Base-by-base conservation (phyloP, 495 filamentous ascomycete species). In the Podospora bellae-mahoneyi region DNA sequence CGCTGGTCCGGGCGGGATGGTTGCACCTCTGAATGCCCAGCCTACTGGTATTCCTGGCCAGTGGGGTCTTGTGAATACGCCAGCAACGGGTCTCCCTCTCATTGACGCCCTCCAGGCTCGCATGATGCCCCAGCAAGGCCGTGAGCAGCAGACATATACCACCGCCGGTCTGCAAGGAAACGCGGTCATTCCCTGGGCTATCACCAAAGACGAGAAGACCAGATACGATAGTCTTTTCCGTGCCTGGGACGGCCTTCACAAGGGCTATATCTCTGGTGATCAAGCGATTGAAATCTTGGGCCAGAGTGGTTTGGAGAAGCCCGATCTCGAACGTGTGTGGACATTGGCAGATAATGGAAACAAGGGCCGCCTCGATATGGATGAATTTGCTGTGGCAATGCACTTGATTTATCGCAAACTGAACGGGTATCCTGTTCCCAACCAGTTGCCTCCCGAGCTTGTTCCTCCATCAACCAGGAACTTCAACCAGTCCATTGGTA, bases 321-420 rank as follows among this genome's bases (percentile, higher is more conserved):
- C 89, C 23, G 95, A 98, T 70, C 81, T 99, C 44, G 96, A 98
- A 81, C 85, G 88, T 34, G 89, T 97, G 69, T 99, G 96, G 96
- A 98, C 95, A 28, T 81, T 99, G 28, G 92, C 94, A 6, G 96
- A 99, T 77, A 89, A 95, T 28, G 86, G 92, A 64, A 97, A 99
- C 78, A 93, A 91, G 73, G 96, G 96, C 15, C 88, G 93, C 68
- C 86, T 99, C 4, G 93, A 99, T 69, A 90, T 98, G 79, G 96
- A 99, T 77, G 96, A 99, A 74, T 99, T 99, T 77, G 94, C 96
- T 19, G 94, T 99, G 54, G 94, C 92, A 6, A 99, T 99, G 95
- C 96, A 99, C 85, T 81, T 99, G 77, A 98, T 99, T 65, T 99
- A 98, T 76, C 88, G 96, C 69, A 96, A 94, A 75, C 84, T 98